phyloP scores from a whole-genome alignment of 257 asterid genomes.

The Schizonepeta tenuifolia region DNA sequence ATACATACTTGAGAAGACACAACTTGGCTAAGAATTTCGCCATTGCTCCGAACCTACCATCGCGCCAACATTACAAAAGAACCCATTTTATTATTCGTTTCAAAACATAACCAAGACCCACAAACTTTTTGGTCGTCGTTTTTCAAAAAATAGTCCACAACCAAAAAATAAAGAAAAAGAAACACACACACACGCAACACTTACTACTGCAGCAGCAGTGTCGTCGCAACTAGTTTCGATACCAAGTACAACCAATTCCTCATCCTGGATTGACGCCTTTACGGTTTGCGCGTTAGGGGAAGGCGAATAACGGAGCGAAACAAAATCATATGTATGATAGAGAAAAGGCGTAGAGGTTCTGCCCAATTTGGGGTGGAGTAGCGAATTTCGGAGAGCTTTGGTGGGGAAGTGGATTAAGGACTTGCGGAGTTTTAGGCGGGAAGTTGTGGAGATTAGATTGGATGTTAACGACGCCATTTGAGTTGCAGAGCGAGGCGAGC shows the following conservation, averaged over 20 bases:
- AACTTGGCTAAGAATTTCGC: conserved; percentile 92
- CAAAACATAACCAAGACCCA: conserved; percentile 32
- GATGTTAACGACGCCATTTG: conserved; percentile 53
- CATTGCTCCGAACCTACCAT: conserved; percentile 80
- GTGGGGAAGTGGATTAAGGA: conserved; percentile 45
- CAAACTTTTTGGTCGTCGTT: conserved; percentile 17
- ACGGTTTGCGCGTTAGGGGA: conserved; percentile 25
- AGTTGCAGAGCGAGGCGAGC: conserved; percentile 1
- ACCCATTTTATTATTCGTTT: conserved; percentile 26
- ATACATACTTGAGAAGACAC: conserved; percentile 84
- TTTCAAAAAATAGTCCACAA: conserved; percentile 22
- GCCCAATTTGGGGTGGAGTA: conserved; percentile 20
- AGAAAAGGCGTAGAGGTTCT: conserved; percentile 29
- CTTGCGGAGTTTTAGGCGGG: conserved; percentile 48
- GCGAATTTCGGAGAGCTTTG: conserved; percentile 30
- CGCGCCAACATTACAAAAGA: conserved; percentile 30
- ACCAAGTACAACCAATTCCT: conserved; percentile 71
- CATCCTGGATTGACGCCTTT: conserved; percentile 38
- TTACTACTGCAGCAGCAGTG: conserved; percentile 96
- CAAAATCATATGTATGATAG: conserved; percentile 31
- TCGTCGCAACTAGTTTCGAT: conserved; percentile 98
- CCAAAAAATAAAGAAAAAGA: neutral
- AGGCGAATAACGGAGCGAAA: conserved; percentile 36
- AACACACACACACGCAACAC: conserved; percentile 29
- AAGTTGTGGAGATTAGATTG: conserved; percentile 45